Evolutionary conservation across 768 basidiomycete genomes (phyloP).

Genomic region (Neoboletus brunneissimus): DNA sequence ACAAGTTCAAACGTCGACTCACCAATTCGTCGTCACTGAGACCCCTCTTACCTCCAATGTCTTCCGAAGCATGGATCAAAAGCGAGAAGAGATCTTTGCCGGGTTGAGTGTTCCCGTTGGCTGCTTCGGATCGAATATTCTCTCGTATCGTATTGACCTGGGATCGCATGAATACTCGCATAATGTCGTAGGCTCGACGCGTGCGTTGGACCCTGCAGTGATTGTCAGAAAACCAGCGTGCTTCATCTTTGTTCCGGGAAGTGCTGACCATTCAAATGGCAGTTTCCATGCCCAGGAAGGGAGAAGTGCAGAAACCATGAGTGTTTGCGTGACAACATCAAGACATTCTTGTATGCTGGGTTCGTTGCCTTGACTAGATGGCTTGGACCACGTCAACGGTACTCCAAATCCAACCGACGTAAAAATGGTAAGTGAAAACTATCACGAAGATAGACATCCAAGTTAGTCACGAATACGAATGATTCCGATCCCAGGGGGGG

Average conservation of each 20-base stretch:
- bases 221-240: neutral
- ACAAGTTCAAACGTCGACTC: neutral
- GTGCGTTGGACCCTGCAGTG: conserved; percentile 14
- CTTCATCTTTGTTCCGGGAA: neutral
- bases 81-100: conserved; percentile 15
- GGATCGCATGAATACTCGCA: conserved; percentile 17
- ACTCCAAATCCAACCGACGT: conserved; percentile 21
- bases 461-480: neutral
- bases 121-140: neutral
- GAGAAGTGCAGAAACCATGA: neutral
- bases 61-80: conserved; percentile 17
- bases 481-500: too few relatives aligned
- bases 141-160: conserved; percentile 9
- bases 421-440: conserved; percentile 18
- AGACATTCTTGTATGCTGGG: conserved; percentile 11
- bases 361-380: conserved; percentile 4
- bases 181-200: conserved; percentile 18
- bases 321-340: conserved; percentile 1
- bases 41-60: conserved; percentile 11
- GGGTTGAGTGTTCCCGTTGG: neutral
- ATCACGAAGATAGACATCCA: neutral
- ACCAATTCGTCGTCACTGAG: conserved; percentile 19
- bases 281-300: conserved; percentile 22
- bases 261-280: conserved; percentile 14
- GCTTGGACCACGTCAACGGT: conserved; percentile 13